A percentile compares a stretch with the other conserved stretches of the same genome.
Conservation (phyloP, 306 rosid genomes). For the Geum urbanum region DNA sequence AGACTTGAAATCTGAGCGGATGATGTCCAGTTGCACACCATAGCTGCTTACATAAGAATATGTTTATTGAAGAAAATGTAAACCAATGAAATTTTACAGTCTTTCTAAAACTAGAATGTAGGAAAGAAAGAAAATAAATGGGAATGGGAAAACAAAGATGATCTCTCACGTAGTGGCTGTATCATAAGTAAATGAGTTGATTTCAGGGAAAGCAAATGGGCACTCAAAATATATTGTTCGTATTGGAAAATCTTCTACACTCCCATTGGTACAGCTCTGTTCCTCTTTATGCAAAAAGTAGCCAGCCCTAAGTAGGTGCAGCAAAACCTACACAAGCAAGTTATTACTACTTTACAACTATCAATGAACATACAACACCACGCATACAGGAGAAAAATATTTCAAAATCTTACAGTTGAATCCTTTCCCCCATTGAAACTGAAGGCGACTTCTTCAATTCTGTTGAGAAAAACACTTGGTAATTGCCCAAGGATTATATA, state of each 20-base stretch:
- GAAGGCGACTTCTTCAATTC: slow-evolving; percentile 86
- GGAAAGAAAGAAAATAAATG: slow-evolving; percentile 5
- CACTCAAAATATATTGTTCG: slow-evolving; percentile 90
- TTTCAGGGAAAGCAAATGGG: slow-evolving; percentile 73
- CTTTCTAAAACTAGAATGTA: slow-evolving; percentile 7
- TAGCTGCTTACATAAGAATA: slow-evolving; percentile 54
- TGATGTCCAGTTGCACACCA: slow-evolving; percentile 78
- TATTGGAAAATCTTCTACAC: slow-evolving; percentile 56
- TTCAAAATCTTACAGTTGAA: slow-evolving; percentile 69
- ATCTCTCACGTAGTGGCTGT: slow-evolving; percentile 62
- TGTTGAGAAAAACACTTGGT: slow-evolving; percentile 37
- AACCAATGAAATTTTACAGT: background rate
- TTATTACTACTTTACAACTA: slow-evolving; percentile 20
- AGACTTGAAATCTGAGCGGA: slow-evolving; percentile 78
- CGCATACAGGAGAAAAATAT: slow-evolving; percentile 21
- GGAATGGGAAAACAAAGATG: slow-evolving; percentile 20
- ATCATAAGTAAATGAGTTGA: slow-evolving; percentile 79
- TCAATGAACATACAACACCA: slow-evolving; percentile 19
- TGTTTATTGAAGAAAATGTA: slow-evolving; percentile 18
- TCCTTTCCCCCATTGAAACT: slow-evolving; percentile 99
- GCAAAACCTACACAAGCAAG: slow-evolving; percentile 64
- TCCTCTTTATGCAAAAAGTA: slow-evolving; percentile 69
- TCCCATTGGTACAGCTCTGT: slow-evolving; percentile 51
- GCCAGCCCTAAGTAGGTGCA: slow-evolving; percentile 93
- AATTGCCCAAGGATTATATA: slow-evolving; percentile 3